These are phyloP conservation scores for Stemphylium beticola DNA, from an alignment of 2,329 filamentous ascomycete genomes.

Conservation along the genomic window DNA sequence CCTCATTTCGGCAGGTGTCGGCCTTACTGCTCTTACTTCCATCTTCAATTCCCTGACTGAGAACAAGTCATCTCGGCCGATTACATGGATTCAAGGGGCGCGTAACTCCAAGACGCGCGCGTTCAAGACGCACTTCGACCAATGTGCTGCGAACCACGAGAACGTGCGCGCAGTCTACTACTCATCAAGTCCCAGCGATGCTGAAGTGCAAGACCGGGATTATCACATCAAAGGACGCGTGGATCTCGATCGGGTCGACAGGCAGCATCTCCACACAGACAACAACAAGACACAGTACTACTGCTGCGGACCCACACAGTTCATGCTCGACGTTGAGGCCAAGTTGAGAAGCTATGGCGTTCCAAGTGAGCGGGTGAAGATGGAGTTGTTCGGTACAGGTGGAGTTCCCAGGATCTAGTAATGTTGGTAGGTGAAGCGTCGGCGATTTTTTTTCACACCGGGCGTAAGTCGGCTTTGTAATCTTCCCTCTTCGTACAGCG, in stretches of 20 bases:
- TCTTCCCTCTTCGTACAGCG: background rate
- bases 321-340: conserved; percentile 68
- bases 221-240: conserved; percentile 67
- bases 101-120: conserved; percentile 59
- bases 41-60: conserved; percentile 64
- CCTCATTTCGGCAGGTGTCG: conserved; percentile 71
- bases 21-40: conserved; percentile 69
- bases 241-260: conserved; percentile 62
- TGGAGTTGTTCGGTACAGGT: conserved; percentile 67
- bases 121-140: conserved; percentile 60
- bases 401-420: conserved; percentile 41
- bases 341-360: conserved; percentile 65
- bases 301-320: conserved; percentile 71
- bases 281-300: conserved; percentile 68
- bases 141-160: conserved; percentile 51
- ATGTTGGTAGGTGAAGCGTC: background rate
- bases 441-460: conserved; percentile 2
- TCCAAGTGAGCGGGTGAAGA: conserved; percentile 62
- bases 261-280: conserved; percentile 62
- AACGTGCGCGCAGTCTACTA: conserved; percentile 65
- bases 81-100: conserved; percentile 70
- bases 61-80: conserved; percentile 50
- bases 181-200: conserved; percentile 57
- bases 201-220: conserved; percentile 58
- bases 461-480: background rate